Evolutionary conservation across 2,329 filamentous ascomycete species (phyloP), one percentile per base, ranked within the genome.

Genomic region (Diaporthe ilicicola): DNA sequence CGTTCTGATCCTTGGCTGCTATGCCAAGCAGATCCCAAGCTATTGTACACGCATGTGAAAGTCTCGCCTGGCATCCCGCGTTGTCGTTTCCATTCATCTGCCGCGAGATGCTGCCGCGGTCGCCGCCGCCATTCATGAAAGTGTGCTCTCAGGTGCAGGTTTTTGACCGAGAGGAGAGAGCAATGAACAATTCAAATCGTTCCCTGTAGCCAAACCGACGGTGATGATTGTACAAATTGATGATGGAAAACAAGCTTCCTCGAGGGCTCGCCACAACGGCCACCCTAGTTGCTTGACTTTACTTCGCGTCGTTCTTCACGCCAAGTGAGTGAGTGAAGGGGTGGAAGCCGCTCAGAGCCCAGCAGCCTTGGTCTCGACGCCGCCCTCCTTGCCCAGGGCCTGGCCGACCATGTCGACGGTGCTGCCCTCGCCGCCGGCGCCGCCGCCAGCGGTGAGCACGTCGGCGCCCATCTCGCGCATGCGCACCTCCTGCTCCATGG

Each of bases 401-500:
- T 84, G 84, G 54, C 83, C 83, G 50, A 89, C 79, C 76, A 84
- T 83, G 54, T 87, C 83, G 1, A 85, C 86, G 6, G 87, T 88
- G 72, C 78, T 82, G 71, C 76, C 78, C 13, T 79, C 78, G 24
- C 70, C 76, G 5, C 79, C 76, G 42, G 84, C 86, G 15, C 70
- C 76, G 5, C 79, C 76, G 44, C 84, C 86, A 15, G 84, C 85
- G 15, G 87, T 89, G 72, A 90, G 78, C 46, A 90, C 80, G 80
- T 97, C 94, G 79, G 93, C 92, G 74, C 94, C 94, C 79, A 93
- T 90, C 89, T 97, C 94, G 82, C 96, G 93, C 94, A 97, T 96
- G 82, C 93, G 91, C 89, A 95, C 94, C 86, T 98, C 95, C 83
- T 94, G 91, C 90, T 99, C 96, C 94, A 98, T 97, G 86, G 97